Evolutionary conservation across 306 rosid species (phyloP).

Genomic region (Cajanus cajan): DNA sequence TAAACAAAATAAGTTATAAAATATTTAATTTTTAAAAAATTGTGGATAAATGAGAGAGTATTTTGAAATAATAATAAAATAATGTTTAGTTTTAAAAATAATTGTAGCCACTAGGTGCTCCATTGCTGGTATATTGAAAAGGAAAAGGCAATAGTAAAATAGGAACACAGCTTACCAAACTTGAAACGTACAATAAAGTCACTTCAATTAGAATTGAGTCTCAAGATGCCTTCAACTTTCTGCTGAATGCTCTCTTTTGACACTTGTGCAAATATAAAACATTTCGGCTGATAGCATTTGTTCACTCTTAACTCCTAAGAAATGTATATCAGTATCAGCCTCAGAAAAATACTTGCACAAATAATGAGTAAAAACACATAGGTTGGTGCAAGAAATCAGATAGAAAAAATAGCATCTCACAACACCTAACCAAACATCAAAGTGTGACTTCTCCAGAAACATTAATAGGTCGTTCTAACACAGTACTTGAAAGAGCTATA

Average conservation of each 20-base stretch:
- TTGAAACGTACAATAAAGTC: slow-evolving; percentile 65
- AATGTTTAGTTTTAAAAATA: too few relatives aligned
- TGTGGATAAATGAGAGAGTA: too few relatives aligned
- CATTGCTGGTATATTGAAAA: background rate
- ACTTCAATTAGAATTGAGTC: slow-evolving; percentile 60
- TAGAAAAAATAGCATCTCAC: background rate
- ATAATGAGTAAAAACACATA: background rate
- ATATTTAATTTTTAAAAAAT: too few relatives aligned
- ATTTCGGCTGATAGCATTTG: slow-evolving; percentile 54
- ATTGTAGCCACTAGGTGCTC: slow-evolving; percentile 6
- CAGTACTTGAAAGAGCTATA: background rate
- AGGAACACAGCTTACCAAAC: slow-evolving; percentile 50
- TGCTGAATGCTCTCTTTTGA: slow-evolving; percentile 65
- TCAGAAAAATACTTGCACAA: slow-evolving; percentile 42
- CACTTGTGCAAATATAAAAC: slow-evolving; percentile 66
- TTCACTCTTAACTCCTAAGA: slow-evolving; percentile 56
- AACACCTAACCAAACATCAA: background rate
- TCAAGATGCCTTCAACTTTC: slow-evolving; percentile 86
- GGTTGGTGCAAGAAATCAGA: background rate
- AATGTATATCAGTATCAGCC: slow-evolving; percentile 64
- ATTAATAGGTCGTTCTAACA: background rate
- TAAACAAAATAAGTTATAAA: too few relatives aligned
- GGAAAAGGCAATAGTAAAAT: background rate
- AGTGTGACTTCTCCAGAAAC: background rate
- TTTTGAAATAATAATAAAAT: too few relatives aligned